Percentiles rank a stretch among this genome's conserved stretches.
Conservation (phyloP, 495 filamentous ascomycete species). For the Extremus antarcticus region DNA sequence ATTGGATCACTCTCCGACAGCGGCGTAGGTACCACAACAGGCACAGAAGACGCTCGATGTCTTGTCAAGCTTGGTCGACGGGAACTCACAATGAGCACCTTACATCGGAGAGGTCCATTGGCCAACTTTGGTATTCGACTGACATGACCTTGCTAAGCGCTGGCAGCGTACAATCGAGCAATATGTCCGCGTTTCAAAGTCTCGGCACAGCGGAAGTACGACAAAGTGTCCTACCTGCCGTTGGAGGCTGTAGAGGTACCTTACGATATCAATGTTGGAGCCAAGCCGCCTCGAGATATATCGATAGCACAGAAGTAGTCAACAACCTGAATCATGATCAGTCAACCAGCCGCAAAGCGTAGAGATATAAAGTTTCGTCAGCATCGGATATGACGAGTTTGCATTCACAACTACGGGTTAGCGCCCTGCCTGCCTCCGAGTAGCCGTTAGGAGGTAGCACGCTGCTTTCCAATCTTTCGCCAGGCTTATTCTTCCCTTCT, state of each 20-base stretch:
- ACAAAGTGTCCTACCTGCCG: background rate
- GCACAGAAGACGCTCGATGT: background rate
- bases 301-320: too few species aligned
- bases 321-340: too few species aligned
- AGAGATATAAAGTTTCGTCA: background rate
- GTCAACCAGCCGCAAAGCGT: background rate
- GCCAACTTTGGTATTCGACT: too few species aligned
- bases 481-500: background rate
- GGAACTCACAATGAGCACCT: too few species aligned
- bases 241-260: too few species aligned
- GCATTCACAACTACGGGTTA: background rate
- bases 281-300: too few species aligned
- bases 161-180: background rate
- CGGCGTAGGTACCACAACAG: background rate
- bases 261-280: too few species aligned
- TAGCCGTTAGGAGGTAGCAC: too few species aligned
- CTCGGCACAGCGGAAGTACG: background rate
- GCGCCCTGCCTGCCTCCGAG: background rate
- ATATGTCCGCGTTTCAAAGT: background rate
- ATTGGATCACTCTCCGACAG: too few species aligned
- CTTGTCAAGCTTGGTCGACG: too few species aligned
- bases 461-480: background rate
- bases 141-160: too few species aligned
- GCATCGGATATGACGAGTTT: background rate
- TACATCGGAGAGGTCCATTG: too few species aligned